Percentiles rank a stretch among this genome's conserved stretches.
These are phyloP conservation scores for Colletotrichum horii DNA, from an alignment of 2,329 filamentous ascomycete species.

Conservation along the genomic window DNA sequence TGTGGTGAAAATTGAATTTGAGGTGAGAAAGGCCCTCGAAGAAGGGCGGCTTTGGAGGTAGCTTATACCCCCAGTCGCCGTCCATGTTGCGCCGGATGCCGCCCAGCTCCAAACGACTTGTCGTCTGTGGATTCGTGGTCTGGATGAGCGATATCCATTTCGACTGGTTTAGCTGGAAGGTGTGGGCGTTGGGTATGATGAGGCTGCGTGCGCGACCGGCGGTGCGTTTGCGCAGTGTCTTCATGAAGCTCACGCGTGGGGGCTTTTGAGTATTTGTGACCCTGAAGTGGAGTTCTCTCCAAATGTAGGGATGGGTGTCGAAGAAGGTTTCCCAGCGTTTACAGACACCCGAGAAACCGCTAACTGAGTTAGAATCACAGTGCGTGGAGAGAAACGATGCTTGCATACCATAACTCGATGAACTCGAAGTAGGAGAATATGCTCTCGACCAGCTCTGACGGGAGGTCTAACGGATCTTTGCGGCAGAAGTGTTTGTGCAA, in stretches of 20 bases:
- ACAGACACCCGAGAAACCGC: conserved; percentile 14
- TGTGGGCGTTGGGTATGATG: conserved; percentile 8
- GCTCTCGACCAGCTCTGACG: conserved; percentile 39
- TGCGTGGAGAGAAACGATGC: background rate
- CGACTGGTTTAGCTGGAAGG: conserved; percentile 17
- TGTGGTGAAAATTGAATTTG: conserved; percentile 1
- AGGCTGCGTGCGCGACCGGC: conserved; percentile 13
- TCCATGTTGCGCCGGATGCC: conserved; percentile 2
- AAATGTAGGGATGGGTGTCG: conserved; percentile 17
- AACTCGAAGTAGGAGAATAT: conserved; percentile 41
- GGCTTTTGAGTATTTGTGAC: background rate
- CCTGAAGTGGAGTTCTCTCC: conserved; percentile 17
- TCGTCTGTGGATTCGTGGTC: conserved; percentile 17
- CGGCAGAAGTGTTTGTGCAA: conserved; percentile 37
- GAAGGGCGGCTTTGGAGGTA: conserved; percentile 16
- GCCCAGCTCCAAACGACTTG: conserved; percentile 14
- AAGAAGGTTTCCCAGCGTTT: conserved; percentile 21
- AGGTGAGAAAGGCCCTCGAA: conserved; percentile 5
- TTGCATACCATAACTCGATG: conserved; percentile 14
- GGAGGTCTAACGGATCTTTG: conserved; percentile 39
- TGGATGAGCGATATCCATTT: conserved; percentile 20
- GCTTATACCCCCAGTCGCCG: conserved; percentile 17
- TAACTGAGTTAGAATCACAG: background rate
- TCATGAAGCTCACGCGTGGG: conserved; percentile 7
- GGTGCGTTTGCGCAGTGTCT: conserved; percentile 11